A percentile compares a stretch with the other conserved stretches of the same genome.
Conservation (phyloP, 73 alveolate genomes). For the Paramecium primaurelia region DNA sequence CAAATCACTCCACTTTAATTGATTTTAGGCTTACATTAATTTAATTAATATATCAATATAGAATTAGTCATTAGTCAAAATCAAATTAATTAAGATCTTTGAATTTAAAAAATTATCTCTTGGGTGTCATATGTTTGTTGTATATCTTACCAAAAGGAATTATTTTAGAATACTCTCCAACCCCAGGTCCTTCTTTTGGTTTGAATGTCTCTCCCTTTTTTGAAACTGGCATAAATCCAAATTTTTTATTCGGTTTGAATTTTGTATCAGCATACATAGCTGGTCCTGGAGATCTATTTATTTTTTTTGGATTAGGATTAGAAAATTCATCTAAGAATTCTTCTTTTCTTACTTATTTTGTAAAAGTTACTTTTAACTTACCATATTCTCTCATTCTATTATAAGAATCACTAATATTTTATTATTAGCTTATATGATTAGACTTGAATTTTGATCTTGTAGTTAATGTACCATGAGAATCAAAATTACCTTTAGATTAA, state of each 20-base stretch:
- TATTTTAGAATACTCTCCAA: not conserved
- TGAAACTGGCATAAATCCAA: not conserved
- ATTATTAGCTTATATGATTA: not conserved
- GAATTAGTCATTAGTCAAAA: not conserved
- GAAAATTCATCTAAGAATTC: slow-evolving; percentile 12
- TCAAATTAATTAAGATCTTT: not conserved
- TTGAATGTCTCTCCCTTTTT: not conserved
- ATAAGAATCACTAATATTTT: not conserved
- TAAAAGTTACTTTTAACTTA: slow-evolving; percentile 15
- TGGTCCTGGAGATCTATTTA: slow-evolving; percentile 37
- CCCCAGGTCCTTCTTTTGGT: slow-evolving; percentile 56
- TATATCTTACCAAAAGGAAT: not conserved
- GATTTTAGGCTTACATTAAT: not conserved
- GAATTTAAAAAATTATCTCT: not conserved
- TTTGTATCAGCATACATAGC: not conserved
- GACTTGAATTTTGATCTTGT: not conserved
- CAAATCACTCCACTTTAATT: not conserved
- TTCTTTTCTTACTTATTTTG: slow-evolving; percentile 27
- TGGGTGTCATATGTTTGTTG: not conserved
- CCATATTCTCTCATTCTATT: slow-evolving; percentile 10
- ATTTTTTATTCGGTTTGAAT: not conserved
- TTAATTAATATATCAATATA: not conserved
- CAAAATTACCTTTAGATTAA: not conserved
- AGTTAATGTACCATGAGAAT: not conserved
- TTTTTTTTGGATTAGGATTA: not conserved